These are phyloP conservation scores for Oryza glumipatula DNA, from an alignment of 176 grass and related monocot species.

Conservation along the genomic window DNA sequence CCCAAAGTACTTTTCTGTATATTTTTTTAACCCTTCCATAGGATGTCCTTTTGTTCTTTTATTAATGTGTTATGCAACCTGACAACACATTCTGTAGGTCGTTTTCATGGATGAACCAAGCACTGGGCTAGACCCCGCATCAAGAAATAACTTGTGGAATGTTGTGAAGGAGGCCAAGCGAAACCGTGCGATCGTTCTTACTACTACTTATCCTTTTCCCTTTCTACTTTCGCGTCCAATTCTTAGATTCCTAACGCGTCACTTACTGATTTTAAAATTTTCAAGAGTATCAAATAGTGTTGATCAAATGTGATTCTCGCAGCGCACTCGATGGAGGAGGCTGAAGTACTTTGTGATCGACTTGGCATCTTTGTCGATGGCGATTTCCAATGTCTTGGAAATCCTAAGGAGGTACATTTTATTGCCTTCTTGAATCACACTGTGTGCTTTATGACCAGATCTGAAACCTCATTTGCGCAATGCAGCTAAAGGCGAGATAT, in stretches of 20 bases:
- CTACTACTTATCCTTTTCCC: slow-evolving; percentile 55
- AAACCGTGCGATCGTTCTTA: slow-evolving; percentile 68
- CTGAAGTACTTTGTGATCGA: slow-evolving; percentile 64
- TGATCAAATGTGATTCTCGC: slow-evolving; percentile 32
- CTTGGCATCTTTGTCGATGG: slow-evolving; percentile 65
- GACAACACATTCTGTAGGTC: slow-evolving; percentile 51
- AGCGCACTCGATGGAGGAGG: slow-evolving; percentile 83
- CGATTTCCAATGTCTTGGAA: slow-evolving; percentile 71
- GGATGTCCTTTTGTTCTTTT: neutral
- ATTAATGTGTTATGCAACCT: slow-evolving; percentile 25
- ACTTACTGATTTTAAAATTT: slow-evolving; percentile 24
- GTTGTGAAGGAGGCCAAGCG: slow-evolving; percentile 73
- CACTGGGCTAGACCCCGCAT: slow-evolving; percentile 78
- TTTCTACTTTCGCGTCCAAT: slow-evolving; percentile 25
- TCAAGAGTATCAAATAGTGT: neutral
- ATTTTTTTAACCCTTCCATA: slow-evolving; percentile 6
- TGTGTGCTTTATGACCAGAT: neutral
- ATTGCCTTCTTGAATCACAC: neutral
- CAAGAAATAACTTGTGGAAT: slow-evolving; percentile 82
- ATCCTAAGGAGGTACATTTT: slow-evolving; percentile 54
- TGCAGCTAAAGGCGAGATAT: slow-evolving; percentile 55
- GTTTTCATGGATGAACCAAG: slow-evolving; percentile 96
- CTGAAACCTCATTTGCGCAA: neutral
- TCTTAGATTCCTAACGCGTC: neutral
- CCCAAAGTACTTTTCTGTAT: slow-evolving; percentile 55